Percentiles rank a stretch among this genome's conserved stretches.
Evolutionary conservation across 2,329 filamentous ascomycete genomes (phyloP).

Genomic region (Aspergillus terreus): DNA sequence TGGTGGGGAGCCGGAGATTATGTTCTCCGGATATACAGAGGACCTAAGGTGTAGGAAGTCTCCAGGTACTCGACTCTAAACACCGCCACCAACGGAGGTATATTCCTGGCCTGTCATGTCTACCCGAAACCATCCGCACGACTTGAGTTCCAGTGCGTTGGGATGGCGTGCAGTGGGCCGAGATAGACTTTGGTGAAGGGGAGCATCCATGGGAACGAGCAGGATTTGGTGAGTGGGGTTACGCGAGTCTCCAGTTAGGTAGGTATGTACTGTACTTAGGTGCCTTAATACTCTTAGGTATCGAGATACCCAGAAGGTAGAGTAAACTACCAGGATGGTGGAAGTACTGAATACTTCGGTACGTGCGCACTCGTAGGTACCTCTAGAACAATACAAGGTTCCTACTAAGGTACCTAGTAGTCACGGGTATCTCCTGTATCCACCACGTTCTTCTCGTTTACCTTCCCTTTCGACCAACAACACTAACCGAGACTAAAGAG

Average conservation of each 20-base stretch:
- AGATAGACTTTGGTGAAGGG: background rate
- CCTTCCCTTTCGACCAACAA: background rate
- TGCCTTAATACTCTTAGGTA: too few relatives aligned
- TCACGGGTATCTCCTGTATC: background rate
- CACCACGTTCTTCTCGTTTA: slow-evolving; percentile 2
- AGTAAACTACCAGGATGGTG: background rate
- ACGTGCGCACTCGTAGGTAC: too few relatives aligned
- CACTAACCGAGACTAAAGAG: slow-evolving; percentile 9
- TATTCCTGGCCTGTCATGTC: slow-evolving; percentile 15
- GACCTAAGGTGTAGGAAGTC: too few relatives aligned
- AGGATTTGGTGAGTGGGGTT: background rate
- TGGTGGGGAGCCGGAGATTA: background rate
- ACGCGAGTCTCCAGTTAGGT: too few relatives aligned
- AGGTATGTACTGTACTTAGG: too few relatives aligned
- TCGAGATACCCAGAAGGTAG: background rate
- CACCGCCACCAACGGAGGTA: slow-evolving; percentile 23
- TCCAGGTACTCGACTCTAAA: background rate
- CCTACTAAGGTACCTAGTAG: too few relatives aligned
- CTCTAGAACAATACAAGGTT: too few relatives aligned
- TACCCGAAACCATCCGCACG: slow-evolving; percentile 16
- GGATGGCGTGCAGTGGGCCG: background rate
- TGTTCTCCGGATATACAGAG: background rate
- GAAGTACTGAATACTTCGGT: too few relatives aligned
- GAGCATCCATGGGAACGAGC: background rate
- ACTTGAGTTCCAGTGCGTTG: background rate